Evolutionary conservation across 2,329 filamentous ascomycete genomes (phyloP), one percentile per base, ranked within the genome.

Genomic region (Fusarium decemcellulare): DNA sequence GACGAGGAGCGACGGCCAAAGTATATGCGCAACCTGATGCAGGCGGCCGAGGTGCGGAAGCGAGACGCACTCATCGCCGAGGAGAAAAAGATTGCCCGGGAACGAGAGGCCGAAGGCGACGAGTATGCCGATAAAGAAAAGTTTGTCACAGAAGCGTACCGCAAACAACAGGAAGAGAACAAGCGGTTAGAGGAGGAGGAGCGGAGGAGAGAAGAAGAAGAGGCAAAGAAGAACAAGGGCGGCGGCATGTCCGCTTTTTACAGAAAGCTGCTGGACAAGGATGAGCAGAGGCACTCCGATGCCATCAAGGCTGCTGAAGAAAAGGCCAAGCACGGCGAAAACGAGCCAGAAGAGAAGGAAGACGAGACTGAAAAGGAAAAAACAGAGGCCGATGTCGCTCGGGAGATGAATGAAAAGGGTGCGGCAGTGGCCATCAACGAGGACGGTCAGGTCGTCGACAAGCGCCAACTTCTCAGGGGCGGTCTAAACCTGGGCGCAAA

Each of bases 81-180:
- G 76, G 93, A 96, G 81, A 94, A 94, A 80, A 88, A 92, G 78
- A 85, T 96, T 72, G 90, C 92, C 72, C 87, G 90, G 27, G 93
- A 96, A 77, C 87, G 93, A 47, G 93, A 93, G 74, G 91, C 89
- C 1, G 93, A 96, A 77, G 93, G 93, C 16, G 93, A 95, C 36
- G 91, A 92, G 75, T 96, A 90, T 74, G 91, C 87, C 0, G 93
- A 91, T 73, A 96, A 95, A 81, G 93, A 96, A 77, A 93, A 91
- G 79, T 96, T 96, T 72, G 93, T 96, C 36, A 96, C 93, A 0
- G 91, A 90, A 61, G 93, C 93, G 37, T 97, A 96, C 78, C 93
- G 92, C 82, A 86, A 87, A 75, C 93, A 95, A 76, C 92, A 95
- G 75, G 92, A 92, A 76, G 93, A 95, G 78, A 90, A 93, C 69